Evolutionary conservation across 768 basidiomycete genomes (phyloP).

Genomic region (Mycena kentingensis): DNA sequence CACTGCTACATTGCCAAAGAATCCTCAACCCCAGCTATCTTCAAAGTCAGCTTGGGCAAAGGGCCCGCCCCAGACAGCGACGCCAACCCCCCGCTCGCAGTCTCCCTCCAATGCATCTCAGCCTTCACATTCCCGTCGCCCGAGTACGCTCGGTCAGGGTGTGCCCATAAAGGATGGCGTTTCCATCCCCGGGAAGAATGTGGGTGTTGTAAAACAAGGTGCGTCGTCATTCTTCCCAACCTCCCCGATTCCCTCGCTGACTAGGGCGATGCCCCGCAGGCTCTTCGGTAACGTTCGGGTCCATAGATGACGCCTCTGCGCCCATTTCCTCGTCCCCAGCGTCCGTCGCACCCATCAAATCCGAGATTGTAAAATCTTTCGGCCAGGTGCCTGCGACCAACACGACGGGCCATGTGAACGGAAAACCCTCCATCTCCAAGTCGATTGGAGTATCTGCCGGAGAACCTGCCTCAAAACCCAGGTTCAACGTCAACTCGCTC

Average conservation of each 20-base stretch:
- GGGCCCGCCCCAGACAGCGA: slow-evolving; percentile 75
- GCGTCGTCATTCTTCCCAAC: slow-evolving; percentile 27
- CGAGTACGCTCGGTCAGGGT: slow-evolving; percentile 71
- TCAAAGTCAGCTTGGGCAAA: slow-evolving; percentile 88
- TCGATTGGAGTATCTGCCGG: slow-evolving; percentile 22
- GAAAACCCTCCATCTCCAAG: slow-evolving; percentile 55
- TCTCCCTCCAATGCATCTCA: slow-evolving; percentile 57
- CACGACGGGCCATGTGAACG: slow-evolving; percentile 57
- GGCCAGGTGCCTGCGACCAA: slow-evolving; percentile 67
- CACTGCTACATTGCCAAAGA: slow-evolving; percentile 71
- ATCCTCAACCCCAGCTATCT: slow-evolving; percentile 66
- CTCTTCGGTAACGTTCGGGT: slow-evolving; percentile 83
- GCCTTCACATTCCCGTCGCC: slow-evolving; percentile 73
- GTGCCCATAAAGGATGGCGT: slow-evolving; percentile 81
- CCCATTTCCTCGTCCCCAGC: slow-evolving; percentile 84
- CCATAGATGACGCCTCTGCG: slow-evolving; percentile 79
- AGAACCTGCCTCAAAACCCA: too few species aligned
- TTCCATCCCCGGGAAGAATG: slow-evolving; percentile 66
- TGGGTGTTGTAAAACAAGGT: slow-evolving; percentile 71
- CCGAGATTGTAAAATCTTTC: slow-evolving; percentile 79
- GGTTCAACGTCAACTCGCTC: slow-evolving; percentile 39
- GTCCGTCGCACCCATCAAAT: slow-evolving; percentile 55
- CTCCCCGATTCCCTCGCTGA: slow-evolving; percentile 8
- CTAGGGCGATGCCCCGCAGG: slow-evolving; percentile 38
- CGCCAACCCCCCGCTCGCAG: slow-evolving; percentile 72